Percentiles rank a stretch among this genome's conserved stretches.
Evolutionary conservation across 2,329 filamentous ascomycete genomes (phyloP).

Genomic region (Claviceps quebecensis): DNA sequence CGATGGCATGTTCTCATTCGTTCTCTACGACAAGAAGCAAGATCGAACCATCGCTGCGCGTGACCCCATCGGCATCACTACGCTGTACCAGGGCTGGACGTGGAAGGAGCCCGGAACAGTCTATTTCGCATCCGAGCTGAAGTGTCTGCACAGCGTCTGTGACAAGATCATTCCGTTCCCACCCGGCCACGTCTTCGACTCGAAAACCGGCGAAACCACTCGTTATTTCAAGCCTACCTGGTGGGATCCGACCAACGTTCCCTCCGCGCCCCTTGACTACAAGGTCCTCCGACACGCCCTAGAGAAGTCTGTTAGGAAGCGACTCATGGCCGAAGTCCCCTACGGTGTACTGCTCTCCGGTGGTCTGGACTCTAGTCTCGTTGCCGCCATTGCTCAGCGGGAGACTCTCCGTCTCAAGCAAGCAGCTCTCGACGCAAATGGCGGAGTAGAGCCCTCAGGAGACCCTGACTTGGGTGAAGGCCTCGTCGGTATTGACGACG

Average conservation of each 20-base stretch:
- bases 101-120: conserved; percentile 70
- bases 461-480: conserved; percentile 51
- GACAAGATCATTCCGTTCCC: conserved; percentile 92
- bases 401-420: conserved; percentile 71
- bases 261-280: conserved; percentile 67
- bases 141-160: conserved; percentile 83
- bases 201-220: conserved; percentile 69
- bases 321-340: conserved; percentile 96
- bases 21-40: conserved; percentile 89
- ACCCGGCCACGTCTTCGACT: conserved; percentile 92
- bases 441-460: conserved; percentile 26
- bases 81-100: conserved; percentile 89
- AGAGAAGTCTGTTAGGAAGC: conserved; percentile 86
- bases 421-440: conserved; percentile 38
- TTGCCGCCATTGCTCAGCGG: conserved; percentile 87
- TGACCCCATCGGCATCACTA: conserved; percentile 94
- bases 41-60: conserved; percentile 87
- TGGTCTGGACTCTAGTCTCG: conserved; percentile 87
- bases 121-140: conserved; percentile 95
- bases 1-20: conserved; percentile 99
- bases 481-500: conserved; percentile 87
- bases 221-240: conserved; percentile 86
- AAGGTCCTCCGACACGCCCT: conserved; percentile 68
- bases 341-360: conserved; percentile 94
- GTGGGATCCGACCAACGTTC: conserved; percentile 74